Base-by-base conservation (phyloP, 1,284 basidiomycete species). In the Cryptococcus sp. region DNA sequence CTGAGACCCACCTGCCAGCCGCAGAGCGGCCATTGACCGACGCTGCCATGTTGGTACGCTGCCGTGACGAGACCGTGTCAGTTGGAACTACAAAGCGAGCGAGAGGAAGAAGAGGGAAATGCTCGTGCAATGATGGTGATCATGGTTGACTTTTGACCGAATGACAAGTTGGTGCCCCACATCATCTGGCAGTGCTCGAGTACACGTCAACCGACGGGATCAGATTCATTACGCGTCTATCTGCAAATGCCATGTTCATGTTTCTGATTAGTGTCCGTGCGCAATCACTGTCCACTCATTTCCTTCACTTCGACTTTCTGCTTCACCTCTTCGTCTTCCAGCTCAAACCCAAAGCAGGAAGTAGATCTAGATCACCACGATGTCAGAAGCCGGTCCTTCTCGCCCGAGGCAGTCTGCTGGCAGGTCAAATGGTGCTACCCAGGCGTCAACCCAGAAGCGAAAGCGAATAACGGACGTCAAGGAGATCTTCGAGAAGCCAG, bases 401-500 rank as follows among this genome's bases (percentile, higher is more conserved):
- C 35, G 54, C 22, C 46, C 35, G 39, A 42, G 54, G 5, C 23
- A 41, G 47, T 49, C 23, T 31, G 23, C n/a, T 35, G 25, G 19
- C 5, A 42, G 22, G n/a, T 31, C 27, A 13, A 17, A 17, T 35
- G 15, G 22, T 16, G 25, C 13, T 8, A 40, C 25, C 20, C 49
- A 46, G 53, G 35, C 20, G n/a, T 20, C 56, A 17, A 46, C 27
- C 3, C 53, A 56, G 38, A 59, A 59, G 40, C 50, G 54, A 25
- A 50, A 40, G 45, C 58, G 50, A 47, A 46, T 62, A 19, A 62
- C 61, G 10, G 49, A 62, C 52, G 57, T 50, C 17, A 45, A 41
- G n/a, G 68, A 73, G 45, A 60, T 70, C 17, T 75, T 77, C 54
- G 64, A 53, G 23, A 55, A 52, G 27, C 62, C 62, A 31, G 61